Percentiles rank a stretch among this genome's conserved stretches.
Conservation (phyloP, 2,329 filamentous ascomycete species). For the Calonectria naviculata region DNA sequence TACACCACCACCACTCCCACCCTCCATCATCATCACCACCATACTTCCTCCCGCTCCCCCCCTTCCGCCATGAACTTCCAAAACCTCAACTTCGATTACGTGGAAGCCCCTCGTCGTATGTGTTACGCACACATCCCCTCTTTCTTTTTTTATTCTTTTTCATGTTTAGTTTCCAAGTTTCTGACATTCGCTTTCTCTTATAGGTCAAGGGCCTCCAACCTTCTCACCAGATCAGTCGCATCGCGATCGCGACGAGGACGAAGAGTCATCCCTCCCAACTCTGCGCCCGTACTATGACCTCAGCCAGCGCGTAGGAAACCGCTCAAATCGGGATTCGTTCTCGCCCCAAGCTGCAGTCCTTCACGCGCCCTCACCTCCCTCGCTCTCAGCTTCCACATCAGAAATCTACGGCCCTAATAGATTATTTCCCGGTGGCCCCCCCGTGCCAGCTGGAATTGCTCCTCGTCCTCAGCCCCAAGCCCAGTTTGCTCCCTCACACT, state of each 20-base stretch:
- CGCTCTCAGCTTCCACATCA: slow-evolving; percentile 47
- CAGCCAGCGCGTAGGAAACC: slow-evolving; percentile 32
- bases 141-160: not conserved
- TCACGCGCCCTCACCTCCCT: slow-evolving; percentile 53
- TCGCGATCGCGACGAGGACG: slow-evolving; percentile 32
- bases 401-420: slow-evolving; percentile 59
- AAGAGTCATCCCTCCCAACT: slow-evolving; percentile 38
- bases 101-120: slow-evolving; percentile 49
- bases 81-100: slow-evolving; percentile 48
- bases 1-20: slow-evolving; percentile 5
- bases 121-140: slow-evolving; percentile 33
- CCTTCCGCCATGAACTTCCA: slow-evolving; percentile 52
- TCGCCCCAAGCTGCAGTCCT: slow-evolving; percentile 48
- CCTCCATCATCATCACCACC: not conserved
- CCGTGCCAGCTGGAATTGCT: slow-evolving; percentile 31
- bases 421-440: slow-evolving; percentile 46
- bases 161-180: not conserved
- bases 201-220: slow-evolving; percentile 40
- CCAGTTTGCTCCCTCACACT: not conserved
- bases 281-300: slow-evolving; percentile 40
- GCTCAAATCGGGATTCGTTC: slow-evolving; percentile 38
- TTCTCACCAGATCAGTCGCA: slow-evolving; percentile 33
- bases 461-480: slow-evolving; percentile 14
- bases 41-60: slow-evolving; percentile 13
- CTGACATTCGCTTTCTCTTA: slow-evolving; percentile 22